Evolutionary conservation across 1,284 basidiomycete species (phyloP), one percentile per base, ranked within the genome.

Genomic region (Moniliophthora roreri): DNA sequence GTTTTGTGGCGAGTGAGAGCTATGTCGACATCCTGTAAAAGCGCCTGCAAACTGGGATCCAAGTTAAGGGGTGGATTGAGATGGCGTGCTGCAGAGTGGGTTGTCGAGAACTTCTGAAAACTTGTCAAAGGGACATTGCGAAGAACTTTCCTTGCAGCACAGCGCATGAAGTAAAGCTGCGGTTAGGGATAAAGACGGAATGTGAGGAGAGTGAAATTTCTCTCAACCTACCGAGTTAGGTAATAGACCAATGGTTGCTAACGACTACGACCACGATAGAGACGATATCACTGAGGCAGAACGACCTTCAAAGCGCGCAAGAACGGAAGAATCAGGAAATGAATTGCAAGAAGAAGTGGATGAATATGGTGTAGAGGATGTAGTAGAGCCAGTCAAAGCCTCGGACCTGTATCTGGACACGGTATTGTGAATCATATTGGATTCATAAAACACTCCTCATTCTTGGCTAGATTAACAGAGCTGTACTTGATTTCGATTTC

Each of bases 341-440:
- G 11, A 21, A 10, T 16, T 13, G 13, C 23, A 23, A 7, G 49
- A 16, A 2, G n/a, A 21, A 9, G 39, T 45, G 8, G 23, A 44
- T 20, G 37, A 53, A 7, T 40, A 38, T n/a, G 41, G 50, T n/a
- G 48, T 52, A 7, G 44, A 51, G 10, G 54, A 55, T 11, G 53
- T 53, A 24, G 44, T 23, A 18, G 48, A 57, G 36, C 37, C 42
- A 57, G 54, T 55, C 8, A 58, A 58, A 39, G 77, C 80, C 48
- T 89, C 90, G 47, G 95, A 98, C 70, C 78, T 98, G 62, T 98
- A 98, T 69, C 86, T 99, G 52, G 96, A 99, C 73, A 98, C 96
- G 51, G 95, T 92, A 70, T 62, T 69, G 62, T 53, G 54, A 20
- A 32, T 50, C 49, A 68, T 80, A 71, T 42, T 36, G 37, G 48